Evolutionary conservation across 2,329 filamentous ascomycete species (phyloP).

Genomic region (Hansfordia pulvinata): DNA sequence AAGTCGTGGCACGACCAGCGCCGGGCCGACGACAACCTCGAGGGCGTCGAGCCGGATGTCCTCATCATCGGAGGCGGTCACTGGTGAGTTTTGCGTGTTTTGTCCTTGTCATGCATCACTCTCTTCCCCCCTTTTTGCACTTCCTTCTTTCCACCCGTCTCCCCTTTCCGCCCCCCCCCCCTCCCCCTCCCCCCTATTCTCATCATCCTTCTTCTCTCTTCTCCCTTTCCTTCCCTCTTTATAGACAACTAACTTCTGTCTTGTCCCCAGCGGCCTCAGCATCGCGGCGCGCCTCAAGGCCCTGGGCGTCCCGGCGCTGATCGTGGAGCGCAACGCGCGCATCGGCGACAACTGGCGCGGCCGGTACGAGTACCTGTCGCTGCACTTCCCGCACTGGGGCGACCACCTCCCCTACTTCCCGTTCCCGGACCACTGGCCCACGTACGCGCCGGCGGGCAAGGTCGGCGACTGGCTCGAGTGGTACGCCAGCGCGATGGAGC

Average conservation of each 20-base stretch:
- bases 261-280: slow-evolving; percentile 21
- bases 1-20: slow-evolving; percentile 1
- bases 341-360: slow-evolving; percentile 34
- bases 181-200: too few species aligned
- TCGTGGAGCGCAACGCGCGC: slow-evolving; percentile 26
- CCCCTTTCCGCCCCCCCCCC: too few species aligned
- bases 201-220: too few species aligned
- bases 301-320: slow-evolving; percentile 13
- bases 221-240: too few species aligned
- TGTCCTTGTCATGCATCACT: too few species aligned
- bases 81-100: background rate
- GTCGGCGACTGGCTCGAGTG: slow-evolving; percentile 28
- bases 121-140: too few species aligned
- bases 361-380: slow-evolving; percentile 20
- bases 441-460: slow-evolving; percentile 28
- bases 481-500: slow-evolving; percentile 26
- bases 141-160: too few species aligned
- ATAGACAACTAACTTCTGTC: background rate
- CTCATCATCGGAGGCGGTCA: slow-evolving; percentile 14
- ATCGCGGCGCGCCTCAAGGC: slow-evolving; percentile 15
- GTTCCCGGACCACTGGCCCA: slow-evolving; percentile 25
- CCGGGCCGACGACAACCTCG: background rate
- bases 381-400: slow-evolving; percentile 11
- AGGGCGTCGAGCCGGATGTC: slow-evolving; percentile 3
- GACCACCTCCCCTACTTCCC: slow-evolving; percentile 28